A percentile compares a stretch with the other conserved stretches of the same genome.
These are phyloP conservation scores for Cryphonectria carpinicola DNA, from an alignment of 2,329 filamentous ascomycete species.

Conservation along the genomic window DNA sequence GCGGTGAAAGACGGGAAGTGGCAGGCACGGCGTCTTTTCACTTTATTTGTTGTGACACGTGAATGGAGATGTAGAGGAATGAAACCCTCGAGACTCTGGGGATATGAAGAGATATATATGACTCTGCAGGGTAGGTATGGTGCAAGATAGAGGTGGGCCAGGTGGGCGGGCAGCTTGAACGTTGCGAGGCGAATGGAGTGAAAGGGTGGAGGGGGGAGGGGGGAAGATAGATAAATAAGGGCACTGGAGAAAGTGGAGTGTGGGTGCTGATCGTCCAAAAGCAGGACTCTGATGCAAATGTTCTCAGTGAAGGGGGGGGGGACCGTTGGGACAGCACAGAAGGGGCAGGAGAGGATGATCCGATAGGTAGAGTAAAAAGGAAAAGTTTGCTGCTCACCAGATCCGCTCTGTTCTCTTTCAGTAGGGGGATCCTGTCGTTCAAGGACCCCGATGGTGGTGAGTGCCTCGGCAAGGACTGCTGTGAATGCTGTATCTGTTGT, in stretches of 20 bases:
- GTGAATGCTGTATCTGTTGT: constrained; percentile 6
- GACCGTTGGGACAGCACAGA: not conserved
- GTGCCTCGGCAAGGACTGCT: constrained; percentile 4
- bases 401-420: constrained; percentile 15
- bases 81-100: not conserved
- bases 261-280: constrained; percentile 1
- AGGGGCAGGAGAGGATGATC: not conserved
- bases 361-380: not conserved
- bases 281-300: constrained; percentile 8
- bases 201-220: not conserved
- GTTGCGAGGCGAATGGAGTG: not conserved
- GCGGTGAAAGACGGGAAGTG: constrained; percentile 29
- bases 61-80: constrained; percentile 13
- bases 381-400: constrained; percentile 24
- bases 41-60: constrained; percentile 11
- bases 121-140: not conserved
- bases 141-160: not conserved
- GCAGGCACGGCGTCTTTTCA: constrained; percentile 13
- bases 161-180: not conserved
- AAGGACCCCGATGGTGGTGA: not conserved
- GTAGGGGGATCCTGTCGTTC: constrained; percentile 5
- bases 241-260: constrained; percentile 2
- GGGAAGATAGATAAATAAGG: not conserved
- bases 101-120: not conserved
- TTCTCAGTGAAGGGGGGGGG: not conserved